Percentiles rank a stretch among this genome's conserved stretches.
Conservation (phyloP, 1,284 basidiomycete genomes). For the Mycocalia duriaeana region DNA sequence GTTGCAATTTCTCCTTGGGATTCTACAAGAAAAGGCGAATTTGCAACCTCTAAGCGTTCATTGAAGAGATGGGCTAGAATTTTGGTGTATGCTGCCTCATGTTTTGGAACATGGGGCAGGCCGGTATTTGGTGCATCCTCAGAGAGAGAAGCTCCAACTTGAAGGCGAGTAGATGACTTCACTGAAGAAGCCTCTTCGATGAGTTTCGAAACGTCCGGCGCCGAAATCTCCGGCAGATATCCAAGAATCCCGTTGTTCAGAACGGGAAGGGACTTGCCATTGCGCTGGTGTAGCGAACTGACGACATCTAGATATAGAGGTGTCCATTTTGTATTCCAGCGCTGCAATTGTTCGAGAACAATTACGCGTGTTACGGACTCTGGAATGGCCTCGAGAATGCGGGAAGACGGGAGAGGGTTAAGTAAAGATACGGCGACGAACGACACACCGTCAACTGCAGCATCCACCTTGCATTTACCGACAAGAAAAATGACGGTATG, state of each 20-base stretch:
- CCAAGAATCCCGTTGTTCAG: constrained; percentile 65
- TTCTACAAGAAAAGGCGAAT: constrained; percentile 72
- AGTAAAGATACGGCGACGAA: constrained; percentile 72
- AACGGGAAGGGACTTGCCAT: constrained; percentile 41
- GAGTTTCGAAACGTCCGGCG: constrained; percentile 43
- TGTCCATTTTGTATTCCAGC: constrained; percentile 83
- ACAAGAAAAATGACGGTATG: constrained; percentile 71
- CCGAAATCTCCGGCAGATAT: constrained; percentile 37
- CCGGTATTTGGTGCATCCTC: constrained; percentile 15
- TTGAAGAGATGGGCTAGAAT: constrained; percentile 82
- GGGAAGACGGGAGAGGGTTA: constrained; percentile 68
- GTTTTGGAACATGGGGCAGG: constrained; percentile 70
- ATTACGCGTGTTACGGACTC: constrained; percentile 66
- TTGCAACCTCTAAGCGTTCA: constrained; percentile 82
- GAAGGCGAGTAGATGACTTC: constrained; percentile 35
- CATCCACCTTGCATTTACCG: constrained; percentile 45
- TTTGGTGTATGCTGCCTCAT: constrained; percentile 89
- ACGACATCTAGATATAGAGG: constrained; percentile 84
- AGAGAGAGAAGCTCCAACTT: constrained; percentile 34
- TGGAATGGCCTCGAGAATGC: constrained; percentile 64
- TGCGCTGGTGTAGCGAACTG: constrained; percentile 64
- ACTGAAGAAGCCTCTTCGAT: constrained; percentile 34
- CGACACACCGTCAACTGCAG: constrained; percentile 52
- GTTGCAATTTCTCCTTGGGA: constrained; percentile 73
- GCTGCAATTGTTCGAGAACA: constrained; percentile 78